Percentiles rank a stretch among this genome's conserved stretches.
Evolutionary conservation across 2,329 filamentous ascomycete species (phyloP).

Genomic region (Pseudocercospora vitis): DNA sequence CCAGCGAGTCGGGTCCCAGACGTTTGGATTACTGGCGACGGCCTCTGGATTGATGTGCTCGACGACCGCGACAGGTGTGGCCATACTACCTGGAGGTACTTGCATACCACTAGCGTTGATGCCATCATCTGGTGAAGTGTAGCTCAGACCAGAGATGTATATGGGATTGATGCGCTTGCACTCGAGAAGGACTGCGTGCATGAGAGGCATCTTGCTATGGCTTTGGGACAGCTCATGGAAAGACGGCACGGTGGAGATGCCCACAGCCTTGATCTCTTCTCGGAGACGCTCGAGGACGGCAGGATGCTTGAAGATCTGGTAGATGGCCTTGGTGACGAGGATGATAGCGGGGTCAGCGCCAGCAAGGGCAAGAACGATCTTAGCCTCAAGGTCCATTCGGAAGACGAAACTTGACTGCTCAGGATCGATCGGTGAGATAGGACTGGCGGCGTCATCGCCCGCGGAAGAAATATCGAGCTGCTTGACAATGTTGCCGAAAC

Average conservation of each 20-base stretch:
- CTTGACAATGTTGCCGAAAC: conserved; percentile 6
- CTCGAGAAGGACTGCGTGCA: conserved; percentile 23
- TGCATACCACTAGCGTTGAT: not conserved
- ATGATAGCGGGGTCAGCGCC: conserved; percentile 24
- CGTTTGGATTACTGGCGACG: conserved; percentile 11
- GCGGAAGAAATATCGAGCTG: not conserved
- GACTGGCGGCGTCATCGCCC: conserved; percentile 2
- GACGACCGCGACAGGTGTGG: not conserved
- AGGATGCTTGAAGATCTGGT: conserved; percentile 20
- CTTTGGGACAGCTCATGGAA: conserved; percentile 19
- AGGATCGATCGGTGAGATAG: not conserved
- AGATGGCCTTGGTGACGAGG: conserved; percentile 20
- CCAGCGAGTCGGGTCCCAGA: conserved; percentile 15
- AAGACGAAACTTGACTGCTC: too few relatives aligned
- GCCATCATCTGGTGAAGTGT: conserved; percentile 11
- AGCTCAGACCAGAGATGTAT: conserved; percentile 12
- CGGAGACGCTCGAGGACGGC: conserved; percentile 21
- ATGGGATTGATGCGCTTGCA: conserved; percentile 18
- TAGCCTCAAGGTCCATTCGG: conserved; percentile 14
- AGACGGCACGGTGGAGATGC: conserved; percentile 1
- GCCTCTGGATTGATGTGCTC: conserved; percentile 8
- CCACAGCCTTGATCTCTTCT: conserved; percentile 16
- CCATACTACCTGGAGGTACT: not conserved
- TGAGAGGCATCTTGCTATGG: conserved; percentile 15
- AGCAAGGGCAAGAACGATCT: conserved; percentile 21